Conservation (phyloP, 345 rosid species). For the Toxicodendron radicans region DNA sequence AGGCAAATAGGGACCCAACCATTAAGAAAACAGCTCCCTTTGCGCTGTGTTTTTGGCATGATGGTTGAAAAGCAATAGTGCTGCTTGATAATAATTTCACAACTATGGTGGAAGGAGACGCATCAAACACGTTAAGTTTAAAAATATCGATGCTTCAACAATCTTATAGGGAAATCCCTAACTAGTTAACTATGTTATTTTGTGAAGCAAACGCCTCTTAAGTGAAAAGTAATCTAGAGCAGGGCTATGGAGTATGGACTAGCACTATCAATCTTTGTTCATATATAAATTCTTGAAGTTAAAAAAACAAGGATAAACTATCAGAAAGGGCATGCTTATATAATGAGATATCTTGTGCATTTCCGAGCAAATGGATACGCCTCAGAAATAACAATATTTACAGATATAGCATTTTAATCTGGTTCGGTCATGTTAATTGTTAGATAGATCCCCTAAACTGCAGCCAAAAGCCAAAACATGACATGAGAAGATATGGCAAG, state of each 20-base stretch:
- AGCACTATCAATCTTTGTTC: background rate
- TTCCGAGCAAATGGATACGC: background rate
- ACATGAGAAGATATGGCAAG: slow-evolving; percentile 38
- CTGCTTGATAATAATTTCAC: background rate
- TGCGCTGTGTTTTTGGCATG: background rate
- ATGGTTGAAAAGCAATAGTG: background rate
- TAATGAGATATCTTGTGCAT: background rate
- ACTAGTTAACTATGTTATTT: too few relatives aligned
- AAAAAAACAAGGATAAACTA: background rate
- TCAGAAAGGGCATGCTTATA: background rate
- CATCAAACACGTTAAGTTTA: too few relatives aligned
- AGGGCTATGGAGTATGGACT: background rate
- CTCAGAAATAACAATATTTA: slow-evolving; percentile 6
- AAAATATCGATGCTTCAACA: background rate
- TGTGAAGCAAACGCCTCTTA: background rate
- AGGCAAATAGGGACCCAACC: background rate
- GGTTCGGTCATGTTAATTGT: background rate
- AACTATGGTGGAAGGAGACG: background rate
- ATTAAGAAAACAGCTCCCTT: background rate
- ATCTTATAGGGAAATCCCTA: too few relatives aligned
- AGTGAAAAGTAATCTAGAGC: background rate
- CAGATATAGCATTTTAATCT: background rate
- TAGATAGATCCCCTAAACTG: slow-evolving; percentile 17
- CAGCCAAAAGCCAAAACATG: slow-evolving; percentile 45
- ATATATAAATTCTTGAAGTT: background rate